Evolutionary conservation across 2,329 filamentous ascomycete genomes (phyloP).

Genomic region (Bipolaris oryzae): DNA sequence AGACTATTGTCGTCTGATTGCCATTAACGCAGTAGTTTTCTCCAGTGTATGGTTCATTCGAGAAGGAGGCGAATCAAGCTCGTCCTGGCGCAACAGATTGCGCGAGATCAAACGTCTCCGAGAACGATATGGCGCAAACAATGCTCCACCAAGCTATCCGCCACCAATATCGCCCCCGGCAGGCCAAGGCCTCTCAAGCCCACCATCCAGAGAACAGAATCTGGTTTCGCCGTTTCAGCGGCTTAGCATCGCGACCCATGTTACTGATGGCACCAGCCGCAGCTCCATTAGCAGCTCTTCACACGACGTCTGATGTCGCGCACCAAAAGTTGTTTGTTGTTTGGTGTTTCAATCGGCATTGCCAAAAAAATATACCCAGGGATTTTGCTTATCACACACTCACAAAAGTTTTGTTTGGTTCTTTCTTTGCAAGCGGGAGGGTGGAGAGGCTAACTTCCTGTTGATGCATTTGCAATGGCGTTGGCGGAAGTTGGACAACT

Average conservation of each 20-base stretch:
- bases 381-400: constrained; percentile 9
- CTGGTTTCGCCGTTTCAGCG: constrained; percentile 41
- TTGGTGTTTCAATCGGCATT: constrained; percentile 12
- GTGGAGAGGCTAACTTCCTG: background rate
- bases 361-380: constrained; percentile 10
- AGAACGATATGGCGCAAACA: constrained; percentile 57
- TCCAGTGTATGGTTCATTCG: constrained; percentile 84
- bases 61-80: constrained; percentile 80
- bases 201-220: constrained; percentile 38
- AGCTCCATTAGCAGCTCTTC: constrained; percentile 47
- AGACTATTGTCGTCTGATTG: constrained; percentile 83
- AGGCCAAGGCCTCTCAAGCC: constrained; percentile 33
- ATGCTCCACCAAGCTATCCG: constrained; percentile 19
- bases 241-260: constrained; percentile 44
- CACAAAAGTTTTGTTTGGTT: constrained; percentile 12
- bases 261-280: constrained; percentile 46
- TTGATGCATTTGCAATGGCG: constrained; percentile 11
- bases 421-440: background rate
- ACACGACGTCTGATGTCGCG: constrained; percentile 31
- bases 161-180: constrained; percentile 31
- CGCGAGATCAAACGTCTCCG: constrained; percentile 83
- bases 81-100: constrained; percentile 86
- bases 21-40: constrained; percentile 93
- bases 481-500: background rate
- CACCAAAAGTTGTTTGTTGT: constrained; percentile 14